Evolutionary conservation across 192 early-diverging fungal genomes (phyloP).

Genomic region (Backusella morwellensis): DNA sequence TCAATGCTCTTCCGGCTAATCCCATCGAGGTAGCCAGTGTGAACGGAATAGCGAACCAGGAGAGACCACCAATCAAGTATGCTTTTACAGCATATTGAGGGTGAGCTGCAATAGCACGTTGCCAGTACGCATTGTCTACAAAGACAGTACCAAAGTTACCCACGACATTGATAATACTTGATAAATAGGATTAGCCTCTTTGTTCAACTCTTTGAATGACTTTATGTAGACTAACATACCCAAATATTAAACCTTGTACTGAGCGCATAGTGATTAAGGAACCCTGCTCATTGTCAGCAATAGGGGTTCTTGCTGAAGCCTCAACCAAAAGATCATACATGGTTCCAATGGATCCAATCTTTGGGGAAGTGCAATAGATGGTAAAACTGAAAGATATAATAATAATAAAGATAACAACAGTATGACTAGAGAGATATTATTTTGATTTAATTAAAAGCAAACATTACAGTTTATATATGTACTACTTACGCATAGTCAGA

Average conservation of each 20-base stretch:
- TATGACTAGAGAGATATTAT: slow-evolving; percentile 40
- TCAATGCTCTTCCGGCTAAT: slow-evolving; percentile 62
- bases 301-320: slow-evolving; percentile 49
- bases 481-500: slow-evolving; percentile 55
- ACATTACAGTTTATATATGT: neutral
- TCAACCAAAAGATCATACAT: slow-evolving; percentile 68
- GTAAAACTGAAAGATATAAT: slow-evolving; percentile 68
- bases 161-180: slow-evolving; percentile 67
- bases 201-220: neutral
- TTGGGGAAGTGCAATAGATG: slow-evolving; percentile 54
- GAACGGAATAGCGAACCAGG: slow-evolving; percentile 79
- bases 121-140: slow-evolving; percentile 74
- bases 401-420: slow-evolving; percentile 67
- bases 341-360: slow-evolving; percentile 60
- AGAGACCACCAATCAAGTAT: slow-evolving; percentile 71
- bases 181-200: neutral
- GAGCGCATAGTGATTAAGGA: slow-evolving; percentile 65
- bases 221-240: neutral
- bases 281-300: slow-evolving; percentile 59
- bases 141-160: slow-evolving; percentile 80
- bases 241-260: slow-evolving; percentile 65
- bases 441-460: neutral
- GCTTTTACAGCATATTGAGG: slow-evolving; percentile 66
- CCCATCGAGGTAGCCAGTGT: slow-evolving; percentile 71
- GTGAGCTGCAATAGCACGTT: slow-evolving; percentile 69